A percentile compares a stretch with the other conserved stretches of the same genome.
Conservation (phyloP, 495 filamentous ascomycete species). For the Lasiosphaeria miniovina region DNA sequence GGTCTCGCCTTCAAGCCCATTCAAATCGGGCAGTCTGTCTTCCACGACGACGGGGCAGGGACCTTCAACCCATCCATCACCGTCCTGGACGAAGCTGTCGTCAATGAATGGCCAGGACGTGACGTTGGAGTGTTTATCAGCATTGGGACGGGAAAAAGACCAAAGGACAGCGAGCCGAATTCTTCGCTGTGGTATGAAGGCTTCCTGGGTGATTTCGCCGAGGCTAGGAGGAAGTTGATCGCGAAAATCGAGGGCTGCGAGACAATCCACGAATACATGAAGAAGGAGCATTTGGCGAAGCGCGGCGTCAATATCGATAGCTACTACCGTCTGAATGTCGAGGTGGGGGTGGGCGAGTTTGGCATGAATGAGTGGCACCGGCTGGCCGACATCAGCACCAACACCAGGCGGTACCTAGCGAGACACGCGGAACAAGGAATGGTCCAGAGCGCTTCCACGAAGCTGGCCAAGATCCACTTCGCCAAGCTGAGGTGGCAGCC, state of each 20-base stretch:
- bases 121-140: constrained; percentile 88
- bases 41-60: constrained; percentile 88
- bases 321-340: constrained; percentile 96
- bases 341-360: constrained; percentile 95
- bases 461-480: constrained; percentile 78
- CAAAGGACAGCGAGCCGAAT: constrained; percentile 63
- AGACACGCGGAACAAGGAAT: constrained; percentile 69
- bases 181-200: constrained; percentile 87
- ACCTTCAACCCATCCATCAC: constrained; percentile 88
- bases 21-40: constrained; percentile 86
- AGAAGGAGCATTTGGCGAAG: constrained; percentile 67
- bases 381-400: constrained; percentile 87
- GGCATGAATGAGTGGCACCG: constrained; percentile 98
- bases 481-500: constrained; percentile 50
- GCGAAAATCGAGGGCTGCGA: constrained; percentile 94
- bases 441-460: constrained; percentile 72
- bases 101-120: constrained; percentile 92
- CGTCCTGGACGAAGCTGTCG: constrained; percentile 81
- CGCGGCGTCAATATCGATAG: constrained; percentile 81
- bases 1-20: constrained; percentile 95
- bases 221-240: constrained; percentile 79
- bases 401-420: constrained; percentile 78
- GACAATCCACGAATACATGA: constrained; percentile 81
- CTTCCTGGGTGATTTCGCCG: constrained; percentile 87
- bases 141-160: constrained; percentile 88